phyloP scores from a whole-genome alignment of 2,329 filamentous ascomycete species.

The Cladophialophora carrionii region DNA sequence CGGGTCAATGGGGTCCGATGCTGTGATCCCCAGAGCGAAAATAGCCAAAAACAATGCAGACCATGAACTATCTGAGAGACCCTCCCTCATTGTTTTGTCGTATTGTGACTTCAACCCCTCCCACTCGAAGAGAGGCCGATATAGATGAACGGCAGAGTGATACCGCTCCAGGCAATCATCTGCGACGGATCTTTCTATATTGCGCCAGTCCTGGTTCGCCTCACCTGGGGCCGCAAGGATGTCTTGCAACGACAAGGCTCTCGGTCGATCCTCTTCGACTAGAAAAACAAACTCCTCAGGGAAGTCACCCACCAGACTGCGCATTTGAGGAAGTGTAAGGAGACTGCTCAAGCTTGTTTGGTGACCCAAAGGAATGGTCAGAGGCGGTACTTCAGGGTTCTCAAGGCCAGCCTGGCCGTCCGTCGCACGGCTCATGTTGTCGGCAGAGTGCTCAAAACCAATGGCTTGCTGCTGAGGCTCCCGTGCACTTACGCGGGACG shows the following conservation, averaged over 20 bases:
- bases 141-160: neutral
- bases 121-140: neutral
- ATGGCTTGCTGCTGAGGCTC: neutral
- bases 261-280: neutral
- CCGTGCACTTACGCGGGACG: neutral
- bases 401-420: neutral
- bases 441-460: neutral
- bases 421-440: neutral
- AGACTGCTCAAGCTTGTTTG: constrained; percentile 22
- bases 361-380: constrained; percentile 18
- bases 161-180: constrained; percentile 1
- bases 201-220: neutral
- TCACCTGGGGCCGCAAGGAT: neutral
- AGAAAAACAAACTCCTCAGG: neutral
- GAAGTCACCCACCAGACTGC: neutral
- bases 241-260: neutral
- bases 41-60: neutral
- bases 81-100: neutral
- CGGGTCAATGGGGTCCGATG: neutral
- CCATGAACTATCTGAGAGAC: neutral
- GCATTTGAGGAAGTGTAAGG: constrained; percentile 10
- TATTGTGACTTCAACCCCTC: neutral
- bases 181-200: neutral
- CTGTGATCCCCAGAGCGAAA: neutral
- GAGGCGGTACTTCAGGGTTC: constrained; percentile 8